These are phyloP conservation scores for Chaetomiaceae sp. DNA, from an alignment of 2,329 filamentous ascomycete genomes.

Conservation along the genomic window DNA sequence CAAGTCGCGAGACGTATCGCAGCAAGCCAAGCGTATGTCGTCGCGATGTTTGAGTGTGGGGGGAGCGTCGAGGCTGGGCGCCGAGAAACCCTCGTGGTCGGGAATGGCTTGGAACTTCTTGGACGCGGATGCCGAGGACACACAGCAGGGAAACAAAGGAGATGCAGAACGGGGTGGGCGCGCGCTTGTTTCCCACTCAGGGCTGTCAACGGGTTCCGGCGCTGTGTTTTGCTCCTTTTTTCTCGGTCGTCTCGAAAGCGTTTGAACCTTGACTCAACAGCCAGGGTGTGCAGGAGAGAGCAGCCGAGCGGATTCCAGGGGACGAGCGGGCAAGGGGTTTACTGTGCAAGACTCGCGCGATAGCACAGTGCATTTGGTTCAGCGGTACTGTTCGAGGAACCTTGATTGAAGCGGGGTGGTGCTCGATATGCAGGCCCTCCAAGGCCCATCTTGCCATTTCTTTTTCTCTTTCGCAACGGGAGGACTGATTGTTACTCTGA, in stretches of 20 bases:
- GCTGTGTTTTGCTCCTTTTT: slow-evolving; percentile 4
- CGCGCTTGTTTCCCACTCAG: slow-evolving; percentile 3
- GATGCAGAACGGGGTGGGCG: neutral
- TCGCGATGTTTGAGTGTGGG: slow-evolving; percentile 23
- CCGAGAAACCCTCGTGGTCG: slow-evolving; percentile 35
- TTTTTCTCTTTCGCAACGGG: neutral
- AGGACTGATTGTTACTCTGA: neutral
- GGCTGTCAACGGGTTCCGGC: slow-evolving; percentile 5
- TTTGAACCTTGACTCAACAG: slow-evolving; percentile 26
- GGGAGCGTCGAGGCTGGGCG: slow-evolving; percentile 36
- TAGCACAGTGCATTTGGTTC: neutral
- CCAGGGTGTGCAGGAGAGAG: slow-evolving; percentile 12
- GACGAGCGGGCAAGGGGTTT: slow-evolving; percentile 1
- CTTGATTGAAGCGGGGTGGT: neutral
- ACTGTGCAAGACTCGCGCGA: too few species aligned
- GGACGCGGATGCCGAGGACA: slow-evolving; percentile 7
- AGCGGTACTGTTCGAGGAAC: neutral
- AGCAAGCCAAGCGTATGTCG: slow-evolving; percentile 15
- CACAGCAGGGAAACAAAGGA: neutral
- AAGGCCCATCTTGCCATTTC: too few species aligned
- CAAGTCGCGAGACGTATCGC: slow-evolving; percentile 1
- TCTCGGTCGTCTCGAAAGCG: slow-evolving; percentile 28
- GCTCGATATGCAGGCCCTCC: too few species aligned
- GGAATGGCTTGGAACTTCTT: slow-evolving; percentile 3
- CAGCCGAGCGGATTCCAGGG: slow-evolving; percentile 2